Percentiles rank a stretch among this genome's conserved stretches.
Conservation (phyloP, 2,329 filamentous ascomycete genomes). For the Orbilia javanica region DNA sequence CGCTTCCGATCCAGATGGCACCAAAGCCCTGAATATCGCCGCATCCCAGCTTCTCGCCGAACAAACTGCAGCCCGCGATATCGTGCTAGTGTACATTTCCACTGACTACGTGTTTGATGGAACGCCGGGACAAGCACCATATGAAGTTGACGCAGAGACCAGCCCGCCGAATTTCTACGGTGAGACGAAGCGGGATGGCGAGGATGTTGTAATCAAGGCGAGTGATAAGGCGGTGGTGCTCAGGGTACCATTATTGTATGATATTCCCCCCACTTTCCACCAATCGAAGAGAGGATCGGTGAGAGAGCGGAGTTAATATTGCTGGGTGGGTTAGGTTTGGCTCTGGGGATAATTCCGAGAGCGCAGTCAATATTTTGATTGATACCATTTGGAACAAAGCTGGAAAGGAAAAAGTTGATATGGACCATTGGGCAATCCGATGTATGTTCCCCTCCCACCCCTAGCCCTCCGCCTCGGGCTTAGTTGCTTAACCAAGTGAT, state of each 20-base stretch:
- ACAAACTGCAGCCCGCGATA: constrained; percentile 73
- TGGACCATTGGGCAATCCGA: constrained; percentile 87
- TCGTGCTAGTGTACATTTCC: constrained; percentile 81
- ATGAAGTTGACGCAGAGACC: constrained; percentile 74
- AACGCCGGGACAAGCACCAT: constrained; percentile 78
- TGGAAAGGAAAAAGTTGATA: constrained; percentile 76
- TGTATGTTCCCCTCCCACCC: constrained; percentile 67
- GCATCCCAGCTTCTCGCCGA: constrained; percentile 77
- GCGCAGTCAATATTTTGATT: constrained; percentile 84
- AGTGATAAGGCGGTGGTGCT: constrained; percentile 77
- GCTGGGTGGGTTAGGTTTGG: constrained; percentile 72
- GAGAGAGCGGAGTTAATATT: neutral
- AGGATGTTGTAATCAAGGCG: constrained; percentile 76
- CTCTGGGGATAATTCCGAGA: constrained; percentile 77
- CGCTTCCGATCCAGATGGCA: constrained; percentile 80
- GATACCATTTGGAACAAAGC: constrained; percentile 78
- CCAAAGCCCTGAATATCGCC: constrained; percentile 69
- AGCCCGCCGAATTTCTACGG: constrained; percentile 84
- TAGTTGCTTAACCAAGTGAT: neutral
- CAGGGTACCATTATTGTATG: constrained; percentile 76
- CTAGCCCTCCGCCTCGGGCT: neutral
- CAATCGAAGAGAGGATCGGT: neutral
- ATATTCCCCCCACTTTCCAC: neutral
- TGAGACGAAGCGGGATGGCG: constrained; percentile 78
- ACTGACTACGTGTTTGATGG: constrained; percentile 86